Evolutionary conservation across 148 eudicot genomes (phyloP).

Genomic region (Rheum nobile): DNA sequence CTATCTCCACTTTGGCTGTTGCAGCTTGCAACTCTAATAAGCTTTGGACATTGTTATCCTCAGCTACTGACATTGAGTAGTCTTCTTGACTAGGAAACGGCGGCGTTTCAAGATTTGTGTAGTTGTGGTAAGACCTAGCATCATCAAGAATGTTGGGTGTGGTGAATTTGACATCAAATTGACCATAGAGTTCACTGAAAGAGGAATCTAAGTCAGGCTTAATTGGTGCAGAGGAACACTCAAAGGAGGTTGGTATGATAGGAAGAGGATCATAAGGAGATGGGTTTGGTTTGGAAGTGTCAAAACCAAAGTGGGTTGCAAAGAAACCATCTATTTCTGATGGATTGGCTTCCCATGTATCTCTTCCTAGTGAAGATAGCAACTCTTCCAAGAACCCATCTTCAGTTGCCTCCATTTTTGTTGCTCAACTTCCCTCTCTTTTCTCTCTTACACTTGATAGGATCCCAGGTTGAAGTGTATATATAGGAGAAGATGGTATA

Average conservation of each 20-base stretch:
- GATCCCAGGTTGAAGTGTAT: not conserved
- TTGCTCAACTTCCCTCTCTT: not conserved
- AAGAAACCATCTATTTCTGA: conserved; percentile 9
- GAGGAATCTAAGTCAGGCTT: conserved; percentile 7
- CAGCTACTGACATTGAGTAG: conserved; percentile 9
- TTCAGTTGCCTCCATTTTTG: conserved; percentile 35
- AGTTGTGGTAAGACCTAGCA: not conserved
- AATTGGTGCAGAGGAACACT: not conserved
- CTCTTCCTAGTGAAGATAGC: conserved; percentile 25
- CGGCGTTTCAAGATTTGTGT: not conserved
- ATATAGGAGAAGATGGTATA: not conserved
- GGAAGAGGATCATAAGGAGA: conserved; percentile 5
- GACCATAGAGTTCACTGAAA: conserved; percentile 1
- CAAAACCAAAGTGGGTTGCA: conserved; percentile 15
- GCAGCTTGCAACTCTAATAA: too few species aligned
- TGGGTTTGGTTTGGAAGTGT: not conserved
- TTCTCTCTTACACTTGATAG: not conserved
- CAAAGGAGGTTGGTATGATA: conserved; percentile 2
- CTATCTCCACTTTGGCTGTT: conserved; percentile 28
- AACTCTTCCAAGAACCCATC: conserved; percentile 63
- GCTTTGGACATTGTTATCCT: conserved; percentile 8
- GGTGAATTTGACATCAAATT: not conserved
- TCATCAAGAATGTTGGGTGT: not conserved
- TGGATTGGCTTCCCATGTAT: too few species aligned
- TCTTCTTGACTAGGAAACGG: not conserved